A percentile compares a stretch with the other conserved stretches of the same genome.
phyloP scores from a whole-genome alignment of 305 asterid genomes.

The Lippia alba region DNA sequence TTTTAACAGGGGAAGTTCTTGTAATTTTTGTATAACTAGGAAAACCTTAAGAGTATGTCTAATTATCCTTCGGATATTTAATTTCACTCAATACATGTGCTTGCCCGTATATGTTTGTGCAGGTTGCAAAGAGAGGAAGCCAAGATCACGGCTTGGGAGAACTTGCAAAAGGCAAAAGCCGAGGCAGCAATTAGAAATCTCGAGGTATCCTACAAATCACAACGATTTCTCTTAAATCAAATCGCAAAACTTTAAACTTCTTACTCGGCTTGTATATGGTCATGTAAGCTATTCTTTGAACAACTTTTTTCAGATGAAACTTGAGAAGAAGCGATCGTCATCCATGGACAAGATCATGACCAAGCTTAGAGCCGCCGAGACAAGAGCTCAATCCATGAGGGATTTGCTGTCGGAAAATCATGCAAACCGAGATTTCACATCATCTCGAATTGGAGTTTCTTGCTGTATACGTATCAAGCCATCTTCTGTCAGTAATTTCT shows the following conservation, averaged over 20 bases:
- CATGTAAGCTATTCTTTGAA: not conserved
- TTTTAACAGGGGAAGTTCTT: no score
- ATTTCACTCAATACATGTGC: not conserved
- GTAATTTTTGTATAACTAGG: no score
- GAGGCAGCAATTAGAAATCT: conserved; percentile 71
- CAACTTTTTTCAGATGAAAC: conserved; percentile 53
- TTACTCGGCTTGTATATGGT: not conserved
- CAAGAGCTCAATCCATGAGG: conserved; percentile 67
- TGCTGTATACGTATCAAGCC: conserved; percentile 38
- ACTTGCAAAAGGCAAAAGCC: conserved; percentile 81
- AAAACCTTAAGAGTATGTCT: no score
- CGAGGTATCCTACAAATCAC: conserved; percentile 49
- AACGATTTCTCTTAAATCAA: not conserved
- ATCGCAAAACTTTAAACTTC: not conserved
- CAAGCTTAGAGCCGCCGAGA: conserved; percentile 56
- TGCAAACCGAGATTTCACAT: conserved; percentile 12
- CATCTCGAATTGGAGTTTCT: conserved; percentile 26
- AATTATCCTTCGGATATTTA: no score
- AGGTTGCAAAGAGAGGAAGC: conserved; percentile 72
- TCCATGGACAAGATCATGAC: conserved; percentile 68
- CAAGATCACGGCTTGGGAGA: conserved; percentile 81
- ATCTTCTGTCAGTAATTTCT: conserved; percentile 37
- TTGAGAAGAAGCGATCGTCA: conserved; percentile 74
- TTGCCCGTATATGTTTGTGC: conserved; percentile 9
- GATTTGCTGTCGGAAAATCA: conserved; percentile 37